A percentile compares a stretch with the other conserved stretches of the same genome.
These are phyloP conservation scores for Fusarium verticillioides DNA, from an alignment of 2,329 filamentous ascomycete genomes.

Conservation along the genomic window DNA sequence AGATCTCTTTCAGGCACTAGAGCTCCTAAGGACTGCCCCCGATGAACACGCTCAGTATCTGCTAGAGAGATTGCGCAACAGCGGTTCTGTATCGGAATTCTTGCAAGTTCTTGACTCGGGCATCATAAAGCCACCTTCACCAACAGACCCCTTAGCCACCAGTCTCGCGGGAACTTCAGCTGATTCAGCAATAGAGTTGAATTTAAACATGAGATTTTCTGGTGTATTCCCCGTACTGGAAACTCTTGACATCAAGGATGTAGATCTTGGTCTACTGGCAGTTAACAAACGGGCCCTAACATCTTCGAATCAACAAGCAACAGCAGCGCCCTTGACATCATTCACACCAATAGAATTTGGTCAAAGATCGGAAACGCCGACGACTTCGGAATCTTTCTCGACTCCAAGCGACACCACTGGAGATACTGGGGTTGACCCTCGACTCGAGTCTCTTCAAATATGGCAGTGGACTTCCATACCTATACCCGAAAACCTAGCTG, in stretches of 20 bases:
- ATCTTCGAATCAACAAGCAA: background rate
- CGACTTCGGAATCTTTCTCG: background rate
- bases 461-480: slow-evolving; percentile 20
- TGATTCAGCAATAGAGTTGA: background rate
- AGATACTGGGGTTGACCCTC: background rate
- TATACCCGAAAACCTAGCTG: background rate
- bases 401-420: background rate
- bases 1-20: slow-evolving; percentile 11
- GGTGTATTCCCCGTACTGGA: background rate
- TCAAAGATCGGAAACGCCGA: background rate
- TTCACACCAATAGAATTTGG: background rate
- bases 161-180: background rate
- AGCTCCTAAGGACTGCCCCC: background rate
- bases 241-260: background rate
- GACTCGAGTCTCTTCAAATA: background rate
- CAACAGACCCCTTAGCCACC: background rate
- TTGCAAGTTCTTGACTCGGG: background rate
- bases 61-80: background rate
- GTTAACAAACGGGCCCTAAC: background rate
- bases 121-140: accelerated
- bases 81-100: slow-evolving; percentile 8
- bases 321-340: background rate
- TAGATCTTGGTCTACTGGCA: slow-evolving; percentile 3
- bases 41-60: background rate
- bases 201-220: slow-evolving; percentile 12